A percentile compares a stretch with the other conserved stretches of the same genome.
Evolutionary conservation across 805 yeast genomes (phyloP).

Genomic region (Priceomyces haplophilus): DNA sequence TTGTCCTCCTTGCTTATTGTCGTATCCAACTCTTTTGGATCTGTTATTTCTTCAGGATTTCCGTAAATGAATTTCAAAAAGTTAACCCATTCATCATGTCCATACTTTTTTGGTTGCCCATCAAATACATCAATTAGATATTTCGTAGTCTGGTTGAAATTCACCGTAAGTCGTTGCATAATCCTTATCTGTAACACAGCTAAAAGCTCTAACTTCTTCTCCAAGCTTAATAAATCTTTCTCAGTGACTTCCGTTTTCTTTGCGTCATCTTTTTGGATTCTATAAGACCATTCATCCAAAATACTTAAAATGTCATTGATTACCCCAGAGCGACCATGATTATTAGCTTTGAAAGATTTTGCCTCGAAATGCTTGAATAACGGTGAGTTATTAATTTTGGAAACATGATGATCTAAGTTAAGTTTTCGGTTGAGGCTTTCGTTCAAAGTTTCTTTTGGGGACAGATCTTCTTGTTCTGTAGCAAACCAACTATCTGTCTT

Average conservation of each 20-base stretch:
- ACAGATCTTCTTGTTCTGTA: neutral
- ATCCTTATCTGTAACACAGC: neutral
- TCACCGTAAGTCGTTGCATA: constrained; percentile 6
- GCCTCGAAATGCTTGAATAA: neutral
- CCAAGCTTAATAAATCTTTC: neutral
- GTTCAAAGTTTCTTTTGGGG: neutral
- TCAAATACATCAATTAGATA: constrained; percentile 35
- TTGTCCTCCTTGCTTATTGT: constrained; percentile 15
- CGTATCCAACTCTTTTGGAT: neutral
- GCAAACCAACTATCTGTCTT: neutral
- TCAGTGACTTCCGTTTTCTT: neutral
- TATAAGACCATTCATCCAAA: neutral
- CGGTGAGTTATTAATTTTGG: neutral
- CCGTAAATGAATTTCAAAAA: constrained; percentile 20
- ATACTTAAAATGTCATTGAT: neutral
- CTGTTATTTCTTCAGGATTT: constrained; percentile 1
- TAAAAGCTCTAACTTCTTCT: neutral
- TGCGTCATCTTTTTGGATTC: neutral
- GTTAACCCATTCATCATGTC: constrained; percentile 51
- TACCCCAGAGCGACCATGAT: neutral
- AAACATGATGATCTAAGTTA: neutral
- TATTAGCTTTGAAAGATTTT: neutral
- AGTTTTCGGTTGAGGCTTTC: neutral
- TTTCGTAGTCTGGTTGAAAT: constrained; percentile 27
- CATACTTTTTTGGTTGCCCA: constrained; percentile 41